Evolutionary conservation across 2,329 filamentous ascomycete genomes (phyloP), one percentile per base, ranked within the genome.

Genomic region (Cordyceps javanica): DNA sequence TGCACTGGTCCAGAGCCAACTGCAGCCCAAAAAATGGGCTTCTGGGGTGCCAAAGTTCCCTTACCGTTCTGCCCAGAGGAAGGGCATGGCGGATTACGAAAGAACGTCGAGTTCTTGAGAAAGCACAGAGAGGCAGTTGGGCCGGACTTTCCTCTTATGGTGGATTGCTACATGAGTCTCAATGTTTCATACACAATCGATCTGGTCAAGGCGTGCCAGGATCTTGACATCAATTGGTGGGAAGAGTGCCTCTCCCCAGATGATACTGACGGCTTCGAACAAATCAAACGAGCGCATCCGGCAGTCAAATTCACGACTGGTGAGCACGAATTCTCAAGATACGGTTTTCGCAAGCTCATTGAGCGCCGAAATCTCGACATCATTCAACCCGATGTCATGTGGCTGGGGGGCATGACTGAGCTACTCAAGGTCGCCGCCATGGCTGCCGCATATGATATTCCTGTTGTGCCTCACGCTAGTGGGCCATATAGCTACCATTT

Each of bases 401-500:
- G 92, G 92, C 85, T 96, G 14, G 92, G 92, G 61, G 92, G 92
- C 61, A 73, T 97, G 79, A 97, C 92, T 1, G 92, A 97, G 74
- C 81, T 97, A 59, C 85, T 97, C 63, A 94, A 91, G 74, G 88
- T 97, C 54, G 83, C 91, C 16, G 88, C 91, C 55, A 88, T 95
- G 83, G 92, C 92, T 4, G 85, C 91, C 5, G 92, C 92, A 23
- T 97, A 97, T 73, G 92, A 97, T 68, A 89, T 97, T 60, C 92
- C 92, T 13, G 91, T 97, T 16, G 90, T 97, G 14, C 92, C 92
- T n/a, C 92, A 97, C 69, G 92, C 92, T 45, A 94, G 89, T 61
- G 92, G 92, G 1, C 90, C 92, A 3, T 97, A 97, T 77, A 94
- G 90, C 67, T 97, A 97, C 75, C 92, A 97, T 74, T 97, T 95